Base-by-base conservation (phyloP, 345 rosid genomes). In the Crucihimalaya himalaica region DNA sequence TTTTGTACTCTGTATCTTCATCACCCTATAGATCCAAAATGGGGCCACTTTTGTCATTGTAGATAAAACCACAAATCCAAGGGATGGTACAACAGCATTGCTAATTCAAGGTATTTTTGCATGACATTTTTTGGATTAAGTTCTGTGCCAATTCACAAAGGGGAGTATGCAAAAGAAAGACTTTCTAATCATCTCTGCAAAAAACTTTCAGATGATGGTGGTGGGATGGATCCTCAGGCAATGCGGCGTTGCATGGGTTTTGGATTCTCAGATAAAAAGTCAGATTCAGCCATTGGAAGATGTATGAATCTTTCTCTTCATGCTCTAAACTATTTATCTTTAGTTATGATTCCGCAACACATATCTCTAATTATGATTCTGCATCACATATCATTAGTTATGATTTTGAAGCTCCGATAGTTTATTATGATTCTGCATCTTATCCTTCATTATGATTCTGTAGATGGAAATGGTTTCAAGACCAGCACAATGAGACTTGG, bases 401-500 rank as follows among this genome's bases (percentile, higher is more conserved):
- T 39, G 45, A 42, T 60, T 51, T 25, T 81, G 52, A 50, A 27
- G 58, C 40, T 46, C 15, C 37, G 27, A 35, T 69, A 76, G 47
- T 65, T 53, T 19, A 29, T 3, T 28, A 48, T 56, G 62, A 42
- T 69, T 62, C 34, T 45, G 40, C 20, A 43, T 39, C 65, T 76
- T 42, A 19, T 52, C 67, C 59, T 75, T 64, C 74, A 27, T 66
- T 78, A 28, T 84, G 73, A 66, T 66, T 75, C 81, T 87, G 63
- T 82, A 91, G 98, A 94, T 85, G 98, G 97, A 12, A 94, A 94
- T 82, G 97, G 98, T 77, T 94, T 91, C 85, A 94, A 94, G 89
- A 94, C 98, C 12, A 88, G 98, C 82, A 82, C 97, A 66, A 91
- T 89, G 96, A 86, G 98, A 81, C 96, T 94, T 73, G 97, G 98